These are phyloP conservation scores for Ogataea pini DNA, from an alignment of 805 yeast species.

Conservation along the genomic window DNA sequence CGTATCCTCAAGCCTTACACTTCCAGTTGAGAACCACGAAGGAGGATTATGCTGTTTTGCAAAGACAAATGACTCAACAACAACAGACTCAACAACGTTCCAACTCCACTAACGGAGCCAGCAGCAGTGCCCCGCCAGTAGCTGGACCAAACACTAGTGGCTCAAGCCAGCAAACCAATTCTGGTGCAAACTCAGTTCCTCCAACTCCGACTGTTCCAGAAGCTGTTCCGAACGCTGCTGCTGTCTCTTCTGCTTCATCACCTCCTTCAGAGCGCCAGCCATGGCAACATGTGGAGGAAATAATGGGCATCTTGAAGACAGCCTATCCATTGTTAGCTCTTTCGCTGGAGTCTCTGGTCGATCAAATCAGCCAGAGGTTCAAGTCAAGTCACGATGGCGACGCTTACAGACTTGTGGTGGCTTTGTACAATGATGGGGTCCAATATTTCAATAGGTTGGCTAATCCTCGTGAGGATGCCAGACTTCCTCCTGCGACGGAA, in stretches of 20 bases:
- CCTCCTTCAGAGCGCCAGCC: slow-evolving; percentile 52
- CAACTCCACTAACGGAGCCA: slow-evolving; percentile 12
- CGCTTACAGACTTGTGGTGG: slow-evolving; percentile 90
- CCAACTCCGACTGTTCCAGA: slow-evolving; percentile 13
- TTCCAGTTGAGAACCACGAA: slow-evolving; percentile 93
- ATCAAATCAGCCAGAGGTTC: slow-evolving; percentile 91
- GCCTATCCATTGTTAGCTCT: slow-evolving; percentile 93
- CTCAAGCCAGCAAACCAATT: background rate
- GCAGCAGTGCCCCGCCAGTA: background rate
- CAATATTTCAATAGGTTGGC: slow-evolving; percentile 85
- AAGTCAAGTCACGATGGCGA: slow-evolving; percentile 95
- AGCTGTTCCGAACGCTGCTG: slow-evolving; percentile 1
- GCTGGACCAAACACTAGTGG: background rate
- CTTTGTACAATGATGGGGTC: slow-evolving; percentile 89
- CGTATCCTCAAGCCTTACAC: slow-evolving; percentile 96
- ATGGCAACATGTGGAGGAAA: slow-evolving; percentile 90
- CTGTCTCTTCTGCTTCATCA: slow-evolving; percentile 3
- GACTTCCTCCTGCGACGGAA: slow-evolving; percentile 88
- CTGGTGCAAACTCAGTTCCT: slow-evolving; percentile 9
- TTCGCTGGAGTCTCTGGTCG: slow-evolving; percentile 91
- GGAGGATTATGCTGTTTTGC: slow-evolving; percentile 88
- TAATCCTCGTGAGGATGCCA: slow-evolving; percentile 84
- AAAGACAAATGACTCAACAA: slow-evolving; percentile 56
- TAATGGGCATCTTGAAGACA: slow-evolving; percentile 92
- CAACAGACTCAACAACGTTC: slow-evolving; percentile 38